A percentile compares a stretch with the other conserved stretches of the same genome.
phyloP scores from a whole-genome alignment of 106 monocot genomes.

The Xerophyta viscosa region DNA sequence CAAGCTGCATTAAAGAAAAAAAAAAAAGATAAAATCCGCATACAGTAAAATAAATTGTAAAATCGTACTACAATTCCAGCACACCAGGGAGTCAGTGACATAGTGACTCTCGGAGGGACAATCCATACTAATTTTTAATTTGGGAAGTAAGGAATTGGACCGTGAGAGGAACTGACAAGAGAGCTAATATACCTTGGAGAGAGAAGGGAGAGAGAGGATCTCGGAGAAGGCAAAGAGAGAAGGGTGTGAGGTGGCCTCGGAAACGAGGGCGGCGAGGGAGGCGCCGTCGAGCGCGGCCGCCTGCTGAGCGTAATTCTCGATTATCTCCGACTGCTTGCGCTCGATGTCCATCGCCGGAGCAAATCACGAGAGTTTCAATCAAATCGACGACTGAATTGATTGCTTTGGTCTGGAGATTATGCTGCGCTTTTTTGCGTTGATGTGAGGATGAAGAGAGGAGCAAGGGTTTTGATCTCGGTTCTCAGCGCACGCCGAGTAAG shows the following conservation, averaged over 20 bases:
- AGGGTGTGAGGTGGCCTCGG: conserved; percentile 89
- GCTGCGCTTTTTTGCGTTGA: too few species aligned
- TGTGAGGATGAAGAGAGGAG: too few species aligned
- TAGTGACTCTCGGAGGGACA: too few species aligned
- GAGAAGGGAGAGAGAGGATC: conserved; percentile 66
- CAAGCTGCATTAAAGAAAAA: conserved; percentile 49
- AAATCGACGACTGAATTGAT: too few species aligned
- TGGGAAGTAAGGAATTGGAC: too few species aligned
- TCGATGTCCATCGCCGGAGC: conserved; percentile 99
- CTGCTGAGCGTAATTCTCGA: conserved; percentile 59
- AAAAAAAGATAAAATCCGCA: neutral
- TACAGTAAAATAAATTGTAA: neutral
- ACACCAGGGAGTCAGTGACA: too few species aligned
- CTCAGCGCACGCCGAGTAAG: too few species aligned
- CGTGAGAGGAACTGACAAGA: too few species aligned
- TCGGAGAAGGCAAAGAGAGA: conserved; percentile 96
- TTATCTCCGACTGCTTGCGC: conserved; percentile 74
- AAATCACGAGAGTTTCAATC: too few species aligned
- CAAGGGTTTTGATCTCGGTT: too few species aligned
- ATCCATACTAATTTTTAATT: too few species aligned
- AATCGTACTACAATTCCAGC: neutral
- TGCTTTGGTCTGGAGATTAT: too few species aligned
- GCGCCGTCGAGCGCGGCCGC: conserved; percentile 24
- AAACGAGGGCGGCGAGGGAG: conserved; percentile 46
- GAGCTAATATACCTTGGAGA: conserved; percentile 42